Percentiles rank a stretch among this genome's conserved stretches.
Evolutionary conservation across 148 eudicot genomes (phyloP).

Genomic region (Limonium bicolor): DNA sequence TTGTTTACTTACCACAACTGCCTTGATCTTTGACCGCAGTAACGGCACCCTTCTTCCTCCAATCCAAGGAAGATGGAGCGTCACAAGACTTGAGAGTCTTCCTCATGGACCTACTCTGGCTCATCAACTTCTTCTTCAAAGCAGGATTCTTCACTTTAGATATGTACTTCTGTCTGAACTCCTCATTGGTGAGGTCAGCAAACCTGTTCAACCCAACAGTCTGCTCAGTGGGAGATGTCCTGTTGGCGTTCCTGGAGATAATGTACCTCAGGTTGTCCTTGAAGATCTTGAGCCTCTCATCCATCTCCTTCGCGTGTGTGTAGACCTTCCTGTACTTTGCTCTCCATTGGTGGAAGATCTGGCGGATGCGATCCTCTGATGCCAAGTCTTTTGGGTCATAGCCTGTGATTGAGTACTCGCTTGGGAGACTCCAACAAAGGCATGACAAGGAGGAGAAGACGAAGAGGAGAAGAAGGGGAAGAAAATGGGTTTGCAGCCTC

Average conservation of each 20-base stretch:
- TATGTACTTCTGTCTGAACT: constrained; percentile 24
- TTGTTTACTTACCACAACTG: constrained; percentile 25
- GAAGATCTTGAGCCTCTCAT: constrained; percentile 31
- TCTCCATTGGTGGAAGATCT: constrained; percentile 44
- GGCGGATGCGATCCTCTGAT: constrained; percentile 18
- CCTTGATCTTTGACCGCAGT: constrained; percentile 45
- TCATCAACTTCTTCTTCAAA: constrained; percentile 4
- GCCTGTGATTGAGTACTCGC: constrained; percentile 25
- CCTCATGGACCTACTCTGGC: constrained; percentile 4
- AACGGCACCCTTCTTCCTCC: constrained; percentile 43
- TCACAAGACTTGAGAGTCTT: constrained; percentile 13
- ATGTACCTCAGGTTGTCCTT: constrained; percentile 28
- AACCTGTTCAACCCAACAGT: constrained; percentile 49
- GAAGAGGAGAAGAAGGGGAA: constrained; percentile 10
- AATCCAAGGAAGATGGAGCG: constrained; percentile 42
- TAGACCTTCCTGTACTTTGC: constrained; percentile 24
- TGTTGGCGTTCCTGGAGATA: constrained; percentile 17
- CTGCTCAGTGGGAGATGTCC: constrained; percentile 11
- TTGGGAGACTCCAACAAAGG: constrained; percentile 11
- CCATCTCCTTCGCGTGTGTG: constrained; percentile 15
- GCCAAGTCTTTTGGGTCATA: constrained; percentile 11
- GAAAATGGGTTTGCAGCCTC: too few relatives aligned
- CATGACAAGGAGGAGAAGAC: constrained; percentile 13
- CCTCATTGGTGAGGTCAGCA: constrained; percentile 61
- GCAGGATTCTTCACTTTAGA: constrained; percentile 16